Percentiles rank a stretch among this genome's conserved stretches.
These are phyloP conservation scores for Colletotrichum spinosum DNA, from an alignment of 2,329 filamentous ascomycete species.

Conservation along the genomic window DNA sequence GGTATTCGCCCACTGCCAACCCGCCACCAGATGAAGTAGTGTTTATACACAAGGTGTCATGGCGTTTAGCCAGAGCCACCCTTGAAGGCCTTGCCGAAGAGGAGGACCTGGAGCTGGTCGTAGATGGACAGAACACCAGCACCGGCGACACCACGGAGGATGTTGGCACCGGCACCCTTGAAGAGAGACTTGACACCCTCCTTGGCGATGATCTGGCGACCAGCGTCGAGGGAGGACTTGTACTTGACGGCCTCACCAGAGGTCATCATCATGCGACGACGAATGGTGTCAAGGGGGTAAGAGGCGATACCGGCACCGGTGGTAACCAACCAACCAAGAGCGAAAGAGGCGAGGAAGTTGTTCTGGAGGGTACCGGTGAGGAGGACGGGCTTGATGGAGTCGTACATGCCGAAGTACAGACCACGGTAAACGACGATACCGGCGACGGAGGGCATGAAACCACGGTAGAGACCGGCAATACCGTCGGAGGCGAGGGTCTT, in stretches of 20 bases:
- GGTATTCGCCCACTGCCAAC: constrained; percentile 47
- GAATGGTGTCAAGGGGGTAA: constrained; percentile 99
- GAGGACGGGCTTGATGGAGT: constrained; percentile 99
- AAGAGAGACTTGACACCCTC: constrained; percentile 99
- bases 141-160: constrained; percentile 99
- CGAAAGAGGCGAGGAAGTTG: constrained; percentile 99
- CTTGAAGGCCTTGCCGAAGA: constrained; percentile 99
- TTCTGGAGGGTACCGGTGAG: constrained; percentile 91
- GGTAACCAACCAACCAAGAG: constrained; percentile 98
- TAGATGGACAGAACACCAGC: constrained; percentile 99
- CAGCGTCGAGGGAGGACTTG: constrained; percentile 95
- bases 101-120: constrained; percentile 98
- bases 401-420: constrained; percentile 99
- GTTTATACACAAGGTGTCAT: constrained; percentile 56
- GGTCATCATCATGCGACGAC: constrained; percentile 99
- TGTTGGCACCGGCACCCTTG: constrained; percentile 99
- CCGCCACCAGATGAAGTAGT: constrained; percentile 45
- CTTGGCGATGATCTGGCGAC: constrained; percentile 94
- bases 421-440: constrained; percentile 99
- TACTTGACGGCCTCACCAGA: constrained; percentile 99
- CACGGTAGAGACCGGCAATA: constrained; percentile 99
- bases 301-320: constrained; percentile 99
- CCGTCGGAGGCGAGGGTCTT: constrained; percentile 99
- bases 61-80: constrained; percentile 63
- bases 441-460: constrained; percentile 99